Evolutionary conservation across 73 alveolate genomes (phyloP), one percentile per base, ranked within the genome.

Genomic region (Halteria grandinella): DNA sequence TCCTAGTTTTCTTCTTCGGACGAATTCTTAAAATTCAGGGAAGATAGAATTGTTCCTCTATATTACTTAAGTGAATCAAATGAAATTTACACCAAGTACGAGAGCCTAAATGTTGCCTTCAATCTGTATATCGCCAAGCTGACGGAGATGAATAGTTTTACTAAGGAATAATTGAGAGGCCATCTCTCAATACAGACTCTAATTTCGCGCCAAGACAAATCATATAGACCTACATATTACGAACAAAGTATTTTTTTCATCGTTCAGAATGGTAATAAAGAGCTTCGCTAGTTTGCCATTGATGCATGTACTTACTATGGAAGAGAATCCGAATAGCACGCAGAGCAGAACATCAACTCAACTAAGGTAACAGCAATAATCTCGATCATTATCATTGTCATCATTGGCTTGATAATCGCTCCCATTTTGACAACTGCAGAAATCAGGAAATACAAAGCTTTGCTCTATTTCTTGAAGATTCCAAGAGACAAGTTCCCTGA

Each of bases 371-470:
- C 43, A 2, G 43, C 77, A 36, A 40, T 60, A 4, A 36, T 60
- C 12, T 60, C 77, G 5, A 49, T 60, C 8, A 6, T 39, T 3
- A 60, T 59, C 6, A 60, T 60, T 14, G 21, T 39, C 5, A 60
- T 60, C 4, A 59, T 60, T 17, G 37, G 60, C 2, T 14, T 60
- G 28, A 59, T 60, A 8, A 40, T 60, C n/a, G 37, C 77, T 37
- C 77, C 77, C 10, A 60, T 60, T 15, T 40, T 60, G 3, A 60
- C 60, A n/a, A 36, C 37, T 40, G 43, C 77, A 12, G 55, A 60
- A 44, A 59, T 40, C n/a, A 32, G 77, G 24, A 60, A 60, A 60
- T 60, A 60, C 29, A 14, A 60, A 14, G 77, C 77, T 6, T 29
- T 60, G 15, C 21, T 3, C 37, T 60, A 40, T 37, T 60, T 60